Percentiles rank a stretch among this genome's conserved stretches.
phyloP scores from a whole-genome alignment of 768 basidiomycete species.

The Rhizopogon roseolus region DNA sequence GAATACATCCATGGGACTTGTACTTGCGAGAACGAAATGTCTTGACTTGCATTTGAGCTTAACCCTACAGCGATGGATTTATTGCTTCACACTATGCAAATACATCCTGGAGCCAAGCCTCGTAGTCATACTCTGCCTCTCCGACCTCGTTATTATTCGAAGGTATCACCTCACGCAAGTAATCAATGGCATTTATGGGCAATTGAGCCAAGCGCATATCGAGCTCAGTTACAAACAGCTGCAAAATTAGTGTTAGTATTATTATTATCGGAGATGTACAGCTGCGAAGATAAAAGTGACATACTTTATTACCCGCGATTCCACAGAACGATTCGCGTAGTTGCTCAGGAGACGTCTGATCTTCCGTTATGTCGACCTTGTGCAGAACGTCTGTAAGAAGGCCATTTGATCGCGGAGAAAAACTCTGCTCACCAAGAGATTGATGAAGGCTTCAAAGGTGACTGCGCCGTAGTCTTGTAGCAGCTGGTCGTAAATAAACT shows the following conservation, averaged over 20 bases:
- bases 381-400: neutral
- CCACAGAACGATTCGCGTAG: constrained; percentile 91
- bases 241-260: constrained; percentile 13
- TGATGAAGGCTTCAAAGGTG: constrained; percentile 91
- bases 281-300: constrained; percentile 7
- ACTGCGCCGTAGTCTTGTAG: constrained; percentile 81
- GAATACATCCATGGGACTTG: too few species aligned
- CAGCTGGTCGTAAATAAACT: constrained; percentile 76
- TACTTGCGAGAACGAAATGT: too few species aligned
- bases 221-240: constrained; percentile 92
- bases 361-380: constrained; percentile 93
- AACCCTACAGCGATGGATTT: too few species aligned
- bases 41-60: too few species aligned
- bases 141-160: constrained; percentile 42
- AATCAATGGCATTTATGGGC: constrained; percentile 70
- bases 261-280: neutral
- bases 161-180: constrained; percentile 82
- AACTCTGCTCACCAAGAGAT: constrained; percentile 64
- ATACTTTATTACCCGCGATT: constrained; percentile 84
- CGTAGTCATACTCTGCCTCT: constrained; percentile 76
- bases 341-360: constrained; percentile 90
- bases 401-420: neutral
- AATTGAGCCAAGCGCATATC: constrained; percentile 85
- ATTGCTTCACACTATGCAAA: constrained; percentile 52
- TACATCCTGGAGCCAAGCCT: constrained; percentile 75